Evolutionary conservation across 2,329 filamentous ascomycete genomes (phyloP).

Genomic region (Calonectria pseudoturangicola): DNA sequence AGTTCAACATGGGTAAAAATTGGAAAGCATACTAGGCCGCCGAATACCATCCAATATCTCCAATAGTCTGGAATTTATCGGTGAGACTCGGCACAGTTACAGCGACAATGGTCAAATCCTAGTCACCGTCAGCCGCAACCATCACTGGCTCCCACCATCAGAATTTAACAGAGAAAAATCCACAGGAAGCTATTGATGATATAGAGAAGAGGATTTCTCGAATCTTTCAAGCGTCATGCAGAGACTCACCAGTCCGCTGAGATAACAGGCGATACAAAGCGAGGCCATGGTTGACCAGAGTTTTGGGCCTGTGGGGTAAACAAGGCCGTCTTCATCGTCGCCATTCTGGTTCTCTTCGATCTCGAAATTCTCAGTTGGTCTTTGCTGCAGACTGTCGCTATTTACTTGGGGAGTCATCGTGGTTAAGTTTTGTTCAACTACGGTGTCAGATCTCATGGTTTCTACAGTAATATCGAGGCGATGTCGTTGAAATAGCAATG

Average conservation of each 20-base stretch:
- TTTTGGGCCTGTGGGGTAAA: slow-evolving; percentile 46
- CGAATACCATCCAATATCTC: slow-evolving; percentile 54
- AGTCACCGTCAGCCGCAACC: background rate
- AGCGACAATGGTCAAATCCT: slow-evolving; percentile 51
- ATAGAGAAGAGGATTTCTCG: background rate
- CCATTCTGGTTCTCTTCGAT: slow-evolving; percentile 33
- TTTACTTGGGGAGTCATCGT: background rate
- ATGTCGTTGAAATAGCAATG: background rate
- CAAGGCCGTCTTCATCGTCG: background rate
- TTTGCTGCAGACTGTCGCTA: background rate
- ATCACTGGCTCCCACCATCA: background rate
- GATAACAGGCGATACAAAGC: slow-evolving; percentile 48
- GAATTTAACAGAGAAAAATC: background rate
- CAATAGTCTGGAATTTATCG: slow-evolving; percentile 51
- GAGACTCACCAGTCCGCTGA: slow-evolving; percentile 46
- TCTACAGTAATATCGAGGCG: background rate
- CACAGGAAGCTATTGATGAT: background rate
- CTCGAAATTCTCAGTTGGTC: slow-evolving; percentile 18
- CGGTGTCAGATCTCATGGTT: slow-evolving; percentile 34
- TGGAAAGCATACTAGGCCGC: slow-evolving; percentile 47
- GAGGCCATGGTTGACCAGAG: slow-evolving; percentile 53
- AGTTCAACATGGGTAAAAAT: accelerated
- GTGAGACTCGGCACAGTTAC: slow-evolving; percentile 52
- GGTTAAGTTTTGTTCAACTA: background rate
- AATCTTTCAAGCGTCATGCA: background rate